Base-by-base conservation (phyloP, 2,329 filamentous ascomycete species). In the Scedosporium apiospermum region DNA sequence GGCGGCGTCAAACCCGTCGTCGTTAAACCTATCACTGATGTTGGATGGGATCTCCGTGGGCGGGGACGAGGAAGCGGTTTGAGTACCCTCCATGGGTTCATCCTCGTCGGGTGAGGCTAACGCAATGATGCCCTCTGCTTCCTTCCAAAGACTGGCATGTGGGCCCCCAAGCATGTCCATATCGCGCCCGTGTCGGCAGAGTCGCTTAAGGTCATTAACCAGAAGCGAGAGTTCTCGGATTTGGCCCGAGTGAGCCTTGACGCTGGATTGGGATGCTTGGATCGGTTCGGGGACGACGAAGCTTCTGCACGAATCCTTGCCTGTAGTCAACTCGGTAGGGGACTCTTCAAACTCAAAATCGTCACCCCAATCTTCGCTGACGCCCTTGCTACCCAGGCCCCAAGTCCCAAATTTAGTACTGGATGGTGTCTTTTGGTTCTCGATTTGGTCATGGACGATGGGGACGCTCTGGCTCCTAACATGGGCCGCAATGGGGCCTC, bases 321-420 rank as follows among this genome's bases (percentile, higher is more conserved):
- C 74, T 23, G 61, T 27, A 72, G 49, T 73, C 70, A 66, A 76
- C 74, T 26, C 69, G 62, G 63, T 71, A 66, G 21, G 64, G 3
- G 62, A 30, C 46, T 66, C 65, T 7, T 82, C 82, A 70, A 93
- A 93, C 64, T 93, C 89, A 68, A 96, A 95, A 71, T 96, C 91
- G 66, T 93, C 89, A 68, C 93, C 91, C 91, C 91, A 96, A 69
- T 95, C 90, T 71, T 96, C 91, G 65, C 88, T 93, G 10, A 87
- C 87, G 16, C 85, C 88, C 72, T 93, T 93, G 65, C 85, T 87
- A n/a, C 88, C 86, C 51, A 91, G 76, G 2, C 89, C 89, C 90
- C 90, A 93, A 1, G 90, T 93, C 53, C 90, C 88, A 69, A 91
- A 93, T 69, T 92, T 93, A 61, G 82, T 77, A 1, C 34, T 38